phyloP scores from a whole-genome alignment of 2,329 filamentous ascomycete species.

The Dactylonectria macrodidyma region DNA sequence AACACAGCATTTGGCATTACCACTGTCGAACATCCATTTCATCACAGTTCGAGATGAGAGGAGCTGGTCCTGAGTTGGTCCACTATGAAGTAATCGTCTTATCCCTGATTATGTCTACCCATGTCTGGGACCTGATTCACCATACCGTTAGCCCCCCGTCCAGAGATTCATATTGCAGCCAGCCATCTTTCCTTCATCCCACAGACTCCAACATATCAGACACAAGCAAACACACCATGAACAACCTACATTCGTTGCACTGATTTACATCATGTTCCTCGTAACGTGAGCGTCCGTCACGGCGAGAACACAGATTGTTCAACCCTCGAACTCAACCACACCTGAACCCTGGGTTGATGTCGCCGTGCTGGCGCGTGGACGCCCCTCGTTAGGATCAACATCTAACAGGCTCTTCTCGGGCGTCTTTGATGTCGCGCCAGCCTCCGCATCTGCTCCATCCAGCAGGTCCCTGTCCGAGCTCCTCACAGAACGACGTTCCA shows the following conservation, averaged over 20 bases:
- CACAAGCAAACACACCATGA: constrained; percentile 28
- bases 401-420: constrained; percentile 55
- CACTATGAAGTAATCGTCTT: constrained; percentile 2
- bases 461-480: constrained; percentile 80
- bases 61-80: neutral
- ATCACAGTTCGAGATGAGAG: neutral
- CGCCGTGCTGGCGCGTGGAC: constrained; percentile 46
- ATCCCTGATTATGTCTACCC: constrained; percentile 26
- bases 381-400: constrained; percentile 46
- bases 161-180: constrained; percentile 25
- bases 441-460: constrained; percentile 81
- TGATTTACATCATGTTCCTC: constrained; percentile 35
- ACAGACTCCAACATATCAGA: constrained; percentile 31
- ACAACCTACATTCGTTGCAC: constrained; percentile 31
- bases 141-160: constrained; percentile 31
- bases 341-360: constrained; percentile 52
- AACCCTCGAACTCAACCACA: constrained; percentile 62
- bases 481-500: constrained; percentile 74
- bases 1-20: neutral
- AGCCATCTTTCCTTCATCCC: constrained; percentile 18
- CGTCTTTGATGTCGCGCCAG: constrained; percentile 61
- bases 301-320: constrained; percentile 18
- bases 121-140: constrained; percentile 19
- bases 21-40: neutral
- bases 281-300: constrained; percentile 1